These are phyloP conservation scores for Coniella vitis DNA, from an alignment of 2,329 filamentous ascomycete species.

Conservation along the genomic window DNA sequence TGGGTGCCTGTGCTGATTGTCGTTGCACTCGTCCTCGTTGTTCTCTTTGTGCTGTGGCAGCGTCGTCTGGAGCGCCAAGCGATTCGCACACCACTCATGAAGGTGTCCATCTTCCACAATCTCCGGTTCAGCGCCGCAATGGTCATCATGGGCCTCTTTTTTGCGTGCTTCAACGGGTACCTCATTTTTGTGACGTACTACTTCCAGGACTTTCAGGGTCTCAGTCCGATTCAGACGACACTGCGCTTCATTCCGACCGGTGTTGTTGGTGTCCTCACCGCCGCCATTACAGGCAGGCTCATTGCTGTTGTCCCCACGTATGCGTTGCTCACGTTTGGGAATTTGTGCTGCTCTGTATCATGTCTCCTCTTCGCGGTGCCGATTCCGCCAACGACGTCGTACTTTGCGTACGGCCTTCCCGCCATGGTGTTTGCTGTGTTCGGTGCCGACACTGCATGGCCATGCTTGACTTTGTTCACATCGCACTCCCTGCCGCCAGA, in stretches of 20 bases:
- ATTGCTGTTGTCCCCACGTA: slow-evolving; percentile 51
- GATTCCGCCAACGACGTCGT: slow-evolving; percentile 52
- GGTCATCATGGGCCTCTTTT: slow-evolving; percentile 60
- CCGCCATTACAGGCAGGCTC: slow-evolving; percentile 48
- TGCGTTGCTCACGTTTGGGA: slow-evolving; percentile 52
- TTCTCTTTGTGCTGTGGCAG: slow-evolving; percentile 55
- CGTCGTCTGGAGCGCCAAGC: slow-evolving; percentile 48
- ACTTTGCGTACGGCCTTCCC: slow-evolving; percentile 61
- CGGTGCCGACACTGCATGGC: slow-evolving; percentile 61
- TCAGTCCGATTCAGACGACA: slow-evolving; percentile 58
- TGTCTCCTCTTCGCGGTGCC: slow-evolving; percentile 58
- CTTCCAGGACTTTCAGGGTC: slow-evolving; percentile 60
- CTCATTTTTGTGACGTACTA: slow-evolving; percentile 63
- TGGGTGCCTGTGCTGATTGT: slow-evolving; percentile 57
- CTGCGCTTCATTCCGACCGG: slow-evolving; percentile 63
- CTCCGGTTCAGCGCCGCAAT: slow-evolving; percentile 55
- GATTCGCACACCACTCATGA: slow-evolving; percentile 52
- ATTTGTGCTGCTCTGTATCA: slow-evolving; percentile 45
- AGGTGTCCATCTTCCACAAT: slow-evolving; percentile 57
- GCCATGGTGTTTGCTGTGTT: slow-evolving; percentile 61
- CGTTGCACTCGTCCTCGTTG: slow-evolving; percentile 48
- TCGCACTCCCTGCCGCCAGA: slow-evolving; percentile 54
- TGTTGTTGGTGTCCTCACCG: slow-evolving; percentile 50
- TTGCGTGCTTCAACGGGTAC: slow-evolving; percentile 61
- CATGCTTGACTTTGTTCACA: slow-evolving; percentile 58